Percentiles rank a stretch among this genome's conserved stretches.
These are phyloP conservation scores for Reticulascus tulasneorum DNA, from an alignment of 2,329 filamentous ascomycete genomes.

Conservation along the genomic window DNA sequence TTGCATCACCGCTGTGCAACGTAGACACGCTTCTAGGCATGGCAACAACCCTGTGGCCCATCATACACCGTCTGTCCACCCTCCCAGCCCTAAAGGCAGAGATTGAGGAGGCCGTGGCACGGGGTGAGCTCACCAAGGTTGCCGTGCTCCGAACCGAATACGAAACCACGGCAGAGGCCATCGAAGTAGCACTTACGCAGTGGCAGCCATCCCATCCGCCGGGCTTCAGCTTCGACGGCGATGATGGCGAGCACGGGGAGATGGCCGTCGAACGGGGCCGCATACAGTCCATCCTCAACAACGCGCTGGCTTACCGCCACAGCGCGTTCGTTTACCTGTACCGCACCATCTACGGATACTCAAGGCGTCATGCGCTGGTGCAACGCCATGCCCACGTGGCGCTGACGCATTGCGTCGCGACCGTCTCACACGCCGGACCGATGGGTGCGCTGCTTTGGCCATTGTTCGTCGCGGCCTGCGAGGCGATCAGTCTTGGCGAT, in stretches of 20 bases:
- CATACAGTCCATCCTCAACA: conserved; percentile 53
- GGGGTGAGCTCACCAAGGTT: conserved; percentile 38
- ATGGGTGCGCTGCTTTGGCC: conserved; percentile 64
- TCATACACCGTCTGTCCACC: conserved; percentile 57
- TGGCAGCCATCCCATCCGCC: conserved; percentile 52
- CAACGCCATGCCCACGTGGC: conserved; percentile 49
- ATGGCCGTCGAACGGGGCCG: conserved; percentile 32
- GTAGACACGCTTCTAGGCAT: conserved; percentile 59
- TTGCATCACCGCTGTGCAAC: conserved; percentile 44
- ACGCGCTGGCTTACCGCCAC: conserved; percentile 57
- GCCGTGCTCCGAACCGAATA: conserved; percentile 47
- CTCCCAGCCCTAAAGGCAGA: conserved; percentile 50
- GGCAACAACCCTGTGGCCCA: conserved; percentile 59
- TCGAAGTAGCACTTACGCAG: conserved; percentile 49
- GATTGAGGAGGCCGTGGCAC: conserved; percentile 39
- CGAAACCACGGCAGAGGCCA: conserved; percentile 47
- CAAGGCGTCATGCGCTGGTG: conserved; percentile 44
- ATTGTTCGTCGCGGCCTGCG: conserved; percentile 59
- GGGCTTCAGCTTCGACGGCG: conserved; percentile 23
- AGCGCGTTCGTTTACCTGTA: conserved; percentile 56
- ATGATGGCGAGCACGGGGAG: conserved; percentile 20
- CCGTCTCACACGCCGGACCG: conserved; percentile 52
- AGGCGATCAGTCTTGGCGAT: conserved; percentile 48
- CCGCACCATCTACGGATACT: conserved; percentile 46
- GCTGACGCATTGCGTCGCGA: conserved; percentile 50